A percentile compares a stretch with the other conserved stretches of the same genome.
These are phyloP conservation scores for Dothiorella sarmentorum DNA, from an alignment of 2,329 filamentous ascomycete genomes.

Conservation along the genomic window DNA sequence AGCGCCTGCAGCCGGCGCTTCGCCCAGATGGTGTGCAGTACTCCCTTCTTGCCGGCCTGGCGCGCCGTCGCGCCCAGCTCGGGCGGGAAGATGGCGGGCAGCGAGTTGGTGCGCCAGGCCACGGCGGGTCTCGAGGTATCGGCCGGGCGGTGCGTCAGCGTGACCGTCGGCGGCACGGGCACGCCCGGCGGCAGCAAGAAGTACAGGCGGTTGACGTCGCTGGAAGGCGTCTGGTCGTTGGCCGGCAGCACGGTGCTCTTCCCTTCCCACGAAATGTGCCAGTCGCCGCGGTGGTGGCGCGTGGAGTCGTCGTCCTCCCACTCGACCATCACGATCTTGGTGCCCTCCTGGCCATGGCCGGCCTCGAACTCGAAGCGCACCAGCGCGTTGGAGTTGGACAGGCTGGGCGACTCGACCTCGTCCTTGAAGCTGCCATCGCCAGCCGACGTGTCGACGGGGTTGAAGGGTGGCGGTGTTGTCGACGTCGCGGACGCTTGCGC, in stretches of 20 bases:
- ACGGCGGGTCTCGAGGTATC: constrained; percentile 43
- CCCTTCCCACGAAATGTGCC: constrained; percentile 81
- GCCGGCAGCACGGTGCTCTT: constrained; percentile 70
- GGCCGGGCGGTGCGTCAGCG: constrained; percentile 53
- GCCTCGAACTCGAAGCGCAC: constrained; percentile 85
- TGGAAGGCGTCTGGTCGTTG: constrained; percentile 51
- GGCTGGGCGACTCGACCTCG: constrained; percentile 46
- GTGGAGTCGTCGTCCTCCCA: constrained; percentile 66
- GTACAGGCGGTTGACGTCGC: constrained; percentile 64
- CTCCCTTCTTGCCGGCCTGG: constrained; percentile 70
- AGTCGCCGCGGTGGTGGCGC: constrained; percentile 51
- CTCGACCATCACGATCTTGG: constrained; percentile 90
- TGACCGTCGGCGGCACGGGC: constrained; percentile 68
- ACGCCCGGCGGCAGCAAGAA: constrained; percentile 74
- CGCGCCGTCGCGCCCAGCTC: constrained; percentile 66
- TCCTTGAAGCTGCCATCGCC: constrained; percentile 31
- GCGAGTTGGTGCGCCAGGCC: constrained; percentile 66
- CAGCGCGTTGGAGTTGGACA: constrained; percentile 57
- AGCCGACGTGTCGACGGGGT: constrained; percentile 42
- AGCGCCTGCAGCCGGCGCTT: constrained; percentile 74
- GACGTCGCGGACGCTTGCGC: constrained; percentile 27
- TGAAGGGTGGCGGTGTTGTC: constrained; percentile 35
- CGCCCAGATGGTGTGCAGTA: constrained; percentile 87
- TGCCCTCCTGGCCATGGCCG: constrained; percentile 73
- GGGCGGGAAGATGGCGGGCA: constrained; percentile 82